Evolutionary conservation across 208 protist species (phyloP), one percentile per base, ranked within the genome.

Genomic region (Trypanosoma conorhini): DNA sequence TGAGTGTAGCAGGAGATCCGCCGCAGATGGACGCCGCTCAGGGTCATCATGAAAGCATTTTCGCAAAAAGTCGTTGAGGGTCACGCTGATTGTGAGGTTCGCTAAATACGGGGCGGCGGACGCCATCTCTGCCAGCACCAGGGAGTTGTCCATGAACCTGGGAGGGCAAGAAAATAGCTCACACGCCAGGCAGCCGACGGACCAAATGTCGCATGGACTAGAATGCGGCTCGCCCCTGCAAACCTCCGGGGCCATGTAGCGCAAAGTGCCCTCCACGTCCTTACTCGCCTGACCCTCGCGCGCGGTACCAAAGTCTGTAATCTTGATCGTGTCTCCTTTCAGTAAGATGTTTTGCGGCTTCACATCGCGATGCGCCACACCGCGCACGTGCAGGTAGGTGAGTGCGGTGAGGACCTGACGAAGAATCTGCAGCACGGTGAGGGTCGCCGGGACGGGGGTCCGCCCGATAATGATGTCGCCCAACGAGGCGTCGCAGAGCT

Each of bases 301-400:
- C 1, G 91, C 88, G 17, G 89, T 96, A 52, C 98, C 98, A 79
- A 99, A 99, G 77, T 99, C 98, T n/a, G 97, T 98, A 52, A 99
- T 82, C 78, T 99, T 99, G 22, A 99, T 78, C 15, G 70, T 82
- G 48, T 95, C 84, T 22, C 82, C 86, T 61, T 91, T 96, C 35
- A 97, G 67, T 22, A 97, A 80, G 77, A 97, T 98, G 77, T 99
- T 99, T 70, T 99, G 97, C 19, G 97, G 98, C 82, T 99, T 99
- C 63, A 99, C 90, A 74, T 99, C 98, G 31, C 98, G 81, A 78
- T 99, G 98, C n/a, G 98, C 97, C 64, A 99, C 99, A 40, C 96
- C 97, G 58, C 98, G 97, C 51, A 83, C 76, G 77, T 99, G 98
- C 70, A 99, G 92, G 81, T 98, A 98, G n/a, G 94, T 87, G 52